phyloP scores from a whole-genome alignment of 78 protist genomes.

The Dictyostelium intermedium region DNA sequence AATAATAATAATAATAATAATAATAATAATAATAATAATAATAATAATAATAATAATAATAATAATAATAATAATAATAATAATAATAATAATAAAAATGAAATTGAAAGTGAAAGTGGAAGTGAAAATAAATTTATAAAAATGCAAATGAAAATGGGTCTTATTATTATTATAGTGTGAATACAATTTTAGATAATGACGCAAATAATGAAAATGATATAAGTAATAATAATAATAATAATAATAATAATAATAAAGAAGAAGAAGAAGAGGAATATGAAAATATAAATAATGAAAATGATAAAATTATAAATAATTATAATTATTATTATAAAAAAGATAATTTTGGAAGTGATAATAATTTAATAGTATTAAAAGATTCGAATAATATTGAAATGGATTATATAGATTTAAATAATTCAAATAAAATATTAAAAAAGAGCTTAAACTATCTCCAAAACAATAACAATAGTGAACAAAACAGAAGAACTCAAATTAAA shows the following conservation, averaged over 20 bases:
- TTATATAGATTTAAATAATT: neutral
- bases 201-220: neutral
- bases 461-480: neutral
- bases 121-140: neutral
- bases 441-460: neutral
- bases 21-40: too few relatives aligned
- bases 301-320: neutral
- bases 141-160: neutral
- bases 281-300: neutral
- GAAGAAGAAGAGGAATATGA: neutral
- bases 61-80: neutral
- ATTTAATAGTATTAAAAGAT: neutral
- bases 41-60: neutral
- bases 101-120: neutral
- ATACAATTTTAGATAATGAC: neutral
- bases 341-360: neutral
- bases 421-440: neutral
- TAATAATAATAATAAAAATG: neutral
- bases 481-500: neutral
- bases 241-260: neutral
- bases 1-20: too few relatives aligned
- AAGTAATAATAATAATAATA: neutral
- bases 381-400: slow-evolving; percentile 6
- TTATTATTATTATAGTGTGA: neutral
- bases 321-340: neutral